These are phyloP conservation scores for Saitoella complicata DNA, from an alignment of 805 yeast genomes.

Conservation along the genomic window DNA sequence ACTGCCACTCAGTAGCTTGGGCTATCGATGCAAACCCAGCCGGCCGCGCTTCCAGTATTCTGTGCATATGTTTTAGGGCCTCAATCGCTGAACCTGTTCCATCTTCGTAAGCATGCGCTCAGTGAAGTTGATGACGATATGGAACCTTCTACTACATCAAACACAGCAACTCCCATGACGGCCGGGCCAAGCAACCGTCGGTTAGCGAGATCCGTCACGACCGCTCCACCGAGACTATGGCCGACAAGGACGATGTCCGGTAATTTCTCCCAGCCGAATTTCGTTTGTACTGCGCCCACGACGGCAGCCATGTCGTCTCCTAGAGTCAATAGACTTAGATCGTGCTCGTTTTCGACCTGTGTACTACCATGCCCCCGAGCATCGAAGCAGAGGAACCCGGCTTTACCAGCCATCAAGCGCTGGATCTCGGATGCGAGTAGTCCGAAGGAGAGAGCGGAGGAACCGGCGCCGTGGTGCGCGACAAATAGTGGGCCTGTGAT, in stretches of 20 bases:
- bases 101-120: too few relatives aligned
- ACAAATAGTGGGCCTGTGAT: conserved; percentile 41
- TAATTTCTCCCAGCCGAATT: conserved; percentile 18
- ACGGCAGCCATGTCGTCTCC: conserved; percentile 42
- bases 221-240: conserved; percentile 86
- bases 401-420: conserved; percentile 21
- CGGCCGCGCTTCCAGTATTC: conserved; percentile 55
- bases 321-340: conserved; percentile 35
- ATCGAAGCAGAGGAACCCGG: conserved; percentile 62
- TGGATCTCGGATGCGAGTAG: conserved; percentile 7
- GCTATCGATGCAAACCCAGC: conserved; percentile 32
- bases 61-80: conserved; percentile 50
- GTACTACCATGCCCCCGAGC: conserved; percentile 73
- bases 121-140: too few relatives aligned
- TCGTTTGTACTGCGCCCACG: conserved; percentile 25
- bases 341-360: conserved; percentile 14
- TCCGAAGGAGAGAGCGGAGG: conserved; percentile 67
- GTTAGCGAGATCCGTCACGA: conserved; percentile 40
- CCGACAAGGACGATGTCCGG: conserved; percentile 41
- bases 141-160: conserved; percentile 82
- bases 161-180: conserved; percentile 53
- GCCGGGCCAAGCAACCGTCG: conserved; percentile 6
- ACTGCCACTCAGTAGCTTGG: conserved; percentile 70
- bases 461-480: conserved; percentile 92
- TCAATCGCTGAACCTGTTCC: conserved; percentile 41